phyloP scores from a whole-genome alignment of 345 rosid species.

The Lepidium aucheri region DNA sequence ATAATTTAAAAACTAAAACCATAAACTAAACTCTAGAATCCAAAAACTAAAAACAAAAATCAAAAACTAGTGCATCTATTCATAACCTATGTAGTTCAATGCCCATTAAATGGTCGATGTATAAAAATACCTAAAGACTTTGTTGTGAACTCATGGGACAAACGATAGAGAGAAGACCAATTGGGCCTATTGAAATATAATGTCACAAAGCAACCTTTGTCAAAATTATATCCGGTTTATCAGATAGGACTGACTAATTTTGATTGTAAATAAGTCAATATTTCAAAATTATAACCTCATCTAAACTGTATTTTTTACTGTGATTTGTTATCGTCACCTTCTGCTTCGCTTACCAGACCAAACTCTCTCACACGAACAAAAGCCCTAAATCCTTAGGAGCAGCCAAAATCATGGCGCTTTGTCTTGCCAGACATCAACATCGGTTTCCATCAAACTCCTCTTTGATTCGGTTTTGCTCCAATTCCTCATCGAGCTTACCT shows the following conservation, averaged over 20 bases:
- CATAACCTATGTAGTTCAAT: no score
- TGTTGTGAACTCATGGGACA: no score
- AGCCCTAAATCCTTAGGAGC: constrained; percentile 21
- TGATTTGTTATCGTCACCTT: neutral
- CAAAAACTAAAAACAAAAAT: no score
- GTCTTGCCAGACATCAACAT: constrained; percentile 31
- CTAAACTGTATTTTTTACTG: neutral
- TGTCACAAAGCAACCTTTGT: no score
- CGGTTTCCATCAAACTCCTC: constrained; percentile 32
- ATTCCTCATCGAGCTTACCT: constrained; percentile 31
- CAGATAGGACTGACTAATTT: neutral
- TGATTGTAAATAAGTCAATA: neutral
- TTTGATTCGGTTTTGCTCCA: constrained; percentile 39
- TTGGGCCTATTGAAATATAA: no score
- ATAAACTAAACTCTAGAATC: no score
- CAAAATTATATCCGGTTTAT: neutral
- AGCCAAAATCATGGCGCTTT: constrained; percentile 39
- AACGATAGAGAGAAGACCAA: no score
- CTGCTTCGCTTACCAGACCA: neutral
- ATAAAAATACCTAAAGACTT: no score
- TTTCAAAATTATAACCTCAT: neutral
- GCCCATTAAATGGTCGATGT: no score
- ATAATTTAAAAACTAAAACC: no score
- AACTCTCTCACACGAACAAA: neutral
- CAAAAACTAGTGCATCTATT: no score